These are phyloP conservation scores for Kazachstania kunashirensis DNA, from an alignment of 805 yeast species.

Conservation along the genomic window DNA sequence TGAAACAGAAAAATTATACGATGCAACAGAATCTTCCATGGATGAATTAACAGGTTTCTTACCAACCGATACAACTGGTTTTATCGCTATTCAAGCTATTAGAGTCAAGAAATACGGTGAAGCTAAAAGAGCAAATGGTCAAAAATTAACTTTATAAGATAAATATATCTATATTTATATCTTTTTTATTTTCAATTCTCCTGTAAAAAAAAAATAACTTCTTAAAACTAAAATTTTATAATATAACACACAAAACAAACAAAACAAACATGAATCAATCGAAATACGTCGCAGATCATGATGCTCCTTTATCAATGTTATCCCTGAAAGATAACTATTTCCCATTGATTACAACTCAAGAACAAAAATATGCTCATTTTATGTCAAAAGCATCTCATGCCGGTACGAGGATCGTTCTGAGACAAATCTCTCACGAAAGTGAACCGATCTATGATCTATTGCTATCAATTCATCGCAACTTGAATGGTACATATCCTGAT, in stretches of 20 bases:
- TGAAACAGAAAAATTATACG: slow-evolving; percentile 91
- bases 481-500: slow-evolving; percentile 38
- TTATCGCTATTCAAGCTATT: slow-evolving; percentile 95
- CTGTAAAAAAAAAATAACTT: not conserved
- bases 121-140: slow-evolving; percentile 76
- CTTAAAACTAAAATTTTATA: not conserved
- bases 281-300: slow-evolving; percentile 40
- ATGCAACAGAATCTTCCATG: slow-evolving; percentile 97
- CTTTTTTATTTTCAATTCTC: not conserved
- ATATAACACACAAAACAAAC: not conserved
- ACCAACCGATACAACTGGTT: slow-evolving; percentile 94
- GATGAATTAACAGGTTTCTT: slow-evolving; percentile 97
- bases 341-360: slow-evolving; percentile 47
- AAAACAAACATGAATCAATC: not conserved
- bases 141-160: slow-evolving; percentile 31
- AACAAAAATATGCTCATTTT: slow-evolving; percentile 71
- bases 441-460: slow-evolving; percentile 68
- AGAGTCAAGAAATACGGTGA: slow-evolving; percentile 98
- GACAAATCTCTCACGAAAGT: slow-evolving; percentile 77
- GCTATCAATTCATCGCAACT: slow-evolving; percentile 43
- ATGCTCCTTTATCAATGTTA: slow-evolving; percentile 63
- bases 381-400: slow-evolving; percentile 75
- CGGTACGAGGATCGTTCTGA: slow-evolving; percentile 69
- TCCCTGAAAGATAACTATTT: slow-evolving; percentile 63
- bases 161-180: not conserved